These are phyloP conservation scores for Picea sitchensis DNA, from an alignment of 75 land plant species.

Conservation along the genomic window DNA sequence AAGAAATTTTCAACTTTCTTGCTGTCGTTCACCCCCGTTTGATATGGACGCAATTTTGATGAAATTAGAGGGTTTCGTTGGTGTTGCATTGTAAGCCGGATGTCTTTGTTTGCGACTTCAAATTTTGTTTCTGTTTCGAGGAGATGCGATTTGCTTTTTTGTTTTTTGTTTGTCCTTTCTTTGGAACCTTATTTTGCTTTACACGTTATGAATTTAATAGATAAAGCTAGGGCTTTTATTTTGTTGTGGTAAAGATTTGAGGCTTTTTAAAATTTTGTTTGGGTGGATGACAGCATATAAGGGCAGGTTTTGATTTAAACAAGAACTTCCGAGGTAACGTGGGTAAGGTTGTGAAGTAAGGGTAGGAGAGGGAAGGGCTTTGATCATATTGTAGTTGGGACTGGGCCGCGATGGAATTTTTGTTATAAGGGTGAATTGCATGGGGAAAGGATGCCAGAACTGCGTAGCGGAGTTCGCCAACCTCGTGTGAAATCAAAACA, in stretches of 20 bases:
- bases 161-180: neutral
- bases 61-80: neutral
- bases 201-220: too few species aligned
- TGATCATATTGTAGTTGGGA: neutral
- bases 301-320: conserved; percentile 1
- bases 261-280: neutral
- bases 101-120: too few species aligned
- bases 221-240: too few species aligned
- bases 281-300: neutral
- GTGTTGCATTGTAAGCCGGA: too few species aligned
- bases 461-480: conserved; percentile 91
- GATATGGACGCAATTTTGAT: neutral
- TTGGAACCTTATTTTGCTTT: neutral
- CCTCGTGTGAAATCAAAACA: conserved; percentile 47
- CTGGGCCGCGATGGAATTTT: conserved; percentile 2
- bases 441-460: conserved; percentile 99
- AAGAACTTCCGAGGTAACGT: neutral
- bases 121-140: neutral
- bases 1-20: neutral
- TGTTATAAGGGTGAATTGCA: conserved; percentile 55
- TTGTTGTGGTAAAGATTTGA: too few species aligned
- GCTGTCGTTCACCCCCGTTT: neutral
- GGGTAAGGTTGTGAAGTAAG: neutral
- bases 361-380: neutral
- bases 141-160: neutral